These are phyloP conservation scores for Rugosomyces carneus DNA, from an alignment of 1,284 basidiomycete genomes.

Conservation along the genomic window DNA sequence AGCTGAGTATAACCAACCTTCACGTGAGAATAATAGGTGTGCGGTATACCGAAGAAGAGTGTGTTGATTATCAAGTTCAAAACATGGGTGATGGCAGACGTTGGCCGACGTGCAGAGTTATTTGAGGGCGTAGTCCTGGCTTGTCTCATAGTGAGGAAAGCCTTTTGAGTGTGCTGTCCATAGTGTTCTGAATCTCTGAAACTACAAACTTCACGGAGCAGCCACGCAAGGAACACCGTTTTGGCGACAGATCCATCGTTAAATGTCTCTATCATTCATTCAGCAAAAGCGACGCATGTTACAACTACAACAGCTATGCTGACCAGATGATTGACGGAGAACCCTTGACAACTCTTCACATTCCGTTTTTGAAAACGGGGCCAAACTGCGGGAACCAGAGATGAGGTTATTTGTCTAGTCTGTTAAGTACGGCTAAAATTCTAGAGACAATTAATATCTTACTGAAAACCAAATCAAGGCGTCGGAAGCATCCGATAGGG, in stretches of 20 bases:
- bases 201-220: constrained; percentile 43
- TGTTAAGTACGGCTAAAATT: not conserved
- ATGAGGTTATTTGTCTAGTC: constrained; percentile 43
- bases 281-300: not conserved
- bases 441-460: constrained; percentile 8
- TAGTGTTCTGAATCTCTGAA: constrained; percentile 40
- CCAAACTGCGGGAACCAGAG: constrained; percentile 33
- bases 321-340: constrained; percentile 28
- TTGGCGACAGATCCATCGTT: constrained; percentile 30
- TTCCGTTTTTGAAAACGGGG: constrained; percentile 47
- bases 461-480: constrained; percentile 47
- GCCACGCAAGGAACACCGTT: constrained; percentile 39
- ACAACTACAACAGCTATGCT: constrained; percentile 11
- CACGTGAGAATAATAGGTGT: constrained; percentile 44
- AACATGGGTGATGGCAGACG: constrained; percentile 21
- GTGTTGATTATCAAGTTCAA: constrained; percentile 33
- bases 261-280: constrained; percentile 21
- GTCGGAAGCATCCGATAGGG: constrained; percentile 41
- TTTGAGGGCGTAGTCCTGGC: constrained; percentile 14
- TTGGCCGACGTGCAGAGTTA: constrained; percentile 15
- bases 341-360: constrained; percentile 41
- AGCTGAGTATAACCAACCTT: constrained; percentile 21
- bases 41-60: constrained; percentile 47
- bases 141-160: constrained; percentile 23
- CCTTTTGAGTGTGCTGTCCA: constrained; percentile 34